A percentile compares a stretch with the other conserved stretches of the same genome.
These are phyloP conservation scores for Acanthamoeba rhysodes DNA, from an alignment of 208 protist genomes.

Conservation along the genomic window DNA sequence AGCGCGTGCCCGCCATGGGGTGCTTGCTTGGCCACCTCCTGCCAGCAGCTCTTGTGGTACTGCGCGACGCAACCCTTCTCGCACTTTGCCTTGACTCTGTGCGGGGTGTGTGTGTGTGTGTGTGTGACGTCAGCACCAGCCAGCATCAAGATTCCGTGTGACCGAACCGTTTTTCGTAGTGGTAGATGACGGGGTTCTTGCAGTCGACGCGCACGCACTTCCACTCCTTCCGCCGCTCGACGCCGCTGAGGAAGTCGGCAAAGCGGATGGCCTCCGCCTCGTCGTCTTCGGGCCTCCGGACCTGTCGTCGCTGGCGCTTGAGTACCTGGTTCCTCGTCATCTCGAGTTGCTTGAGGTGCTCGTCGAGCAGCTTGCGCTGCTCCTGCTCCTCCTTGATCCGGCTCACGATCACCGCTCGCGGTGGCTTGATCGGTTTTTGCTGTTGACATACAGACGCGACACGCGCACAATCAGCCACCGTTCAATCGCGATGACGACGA, in stretches of 20 bases:
- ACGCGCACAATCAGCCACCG: too few relatives aligned
- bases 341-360: not conserved
- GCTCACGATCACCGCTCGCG: not conserved
- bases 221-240: slow-evolving; percentile 1
- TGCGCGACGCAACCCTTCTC: not conserved
- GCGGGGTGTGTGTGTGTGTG: too few relatives aligned
- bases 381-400: not conserved
- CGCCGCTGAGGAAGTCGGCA: slow-evolving; percentile 5
- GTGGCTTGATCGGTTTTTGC: not conserved
- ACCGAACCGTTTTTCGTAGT: not conserved
- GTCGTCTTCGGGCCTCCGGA: not conserved
- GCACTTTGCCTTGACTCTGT: slow-evolving; percentile 12
- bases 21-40: not conserved
- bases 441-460: not conserved
- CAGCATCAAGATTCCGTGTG: not conserved
- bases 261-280: not conserved
- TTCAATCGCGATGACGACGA: too few relatives aligned
- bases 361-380: not conserved
- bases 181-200: slow-evolving; percentile 1
- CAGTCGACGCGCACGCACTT: not conserved
- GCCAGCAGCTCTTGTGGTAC: slow-evolving; percentile 16
- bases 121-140: too few relatives aligned
- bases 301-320: not conserved
- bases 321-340: not conserved
- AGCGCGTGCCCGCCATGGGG: not conserved